These are phyloP conservation scores for Fragilariopsis cylindrus DNA, from an alignment of 108 stramenopile species.

Conservation along the genomic window DNA sequence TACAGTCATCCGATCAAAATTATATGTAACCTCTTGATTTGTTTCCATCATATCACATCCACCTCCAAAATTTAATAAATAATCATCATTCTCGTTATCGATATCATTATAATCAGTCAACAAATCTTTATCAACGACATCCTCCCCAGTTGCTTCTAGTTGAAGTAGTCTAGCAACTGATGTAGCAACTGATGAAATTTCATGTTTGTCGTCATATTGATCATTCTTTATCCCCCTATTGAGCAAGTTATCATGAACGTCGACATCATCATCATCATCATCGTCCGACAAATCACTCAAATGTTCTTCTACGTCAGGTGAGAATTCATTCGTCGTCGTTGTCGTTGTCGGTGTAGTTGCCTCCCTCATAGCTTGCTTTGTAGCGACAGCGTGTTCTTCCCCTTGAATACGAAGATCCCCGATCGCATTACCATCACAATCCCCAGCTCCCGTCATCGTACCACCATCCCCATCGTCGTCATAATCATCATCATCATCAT, in stretches of 20 bases:
- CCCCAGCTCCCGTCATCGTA: not conserved
- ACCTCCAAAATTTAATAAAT: not conserved
- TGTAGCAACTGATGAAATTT: too few relatives aligned
- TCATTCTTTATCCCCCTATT: not conserved
- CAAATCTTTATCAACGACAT: too few relatives aligned
- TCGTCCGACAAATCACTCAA: constrained; percentile 17
- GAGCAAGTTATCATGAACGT: not conserved
- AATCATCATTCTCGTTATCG: not conserved
- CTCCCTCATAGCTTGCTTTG: not conserved
- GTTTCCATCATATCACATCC: constrained; percentile 7
- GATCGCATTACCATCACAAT: not conserved
- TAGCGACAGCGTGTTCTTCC: constrained; percentile 1
- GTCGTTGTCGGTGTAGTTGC: not conserved
- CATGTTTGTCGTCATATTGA: too few relatives aligned
- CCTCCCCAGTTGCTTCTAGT: too few relatives aligned
- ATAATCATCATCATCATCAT: not conserved
- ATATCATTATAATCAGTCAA: not conserved
- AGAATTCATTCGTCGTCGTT: not conserved
- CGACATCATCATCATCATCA: not conserved
- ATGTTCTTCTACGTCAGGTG: not conserved
- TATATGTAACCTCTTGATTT: constrained; percentile 3
- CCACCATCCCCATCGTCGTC: not conserved
- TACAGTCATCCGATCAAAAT: constrained; percentile 21
- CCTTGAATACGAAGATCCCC: too few relatives aligned
- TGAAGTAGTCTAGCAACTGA: too few relatives aligned